Percentiles rank a stretch among this genome's conserved stretches.
Evolutionary conservation across 2,329 filamentous ascomycete genomes (phyloP).

Genomic region (Microthyrium microscopicum): DNA sequence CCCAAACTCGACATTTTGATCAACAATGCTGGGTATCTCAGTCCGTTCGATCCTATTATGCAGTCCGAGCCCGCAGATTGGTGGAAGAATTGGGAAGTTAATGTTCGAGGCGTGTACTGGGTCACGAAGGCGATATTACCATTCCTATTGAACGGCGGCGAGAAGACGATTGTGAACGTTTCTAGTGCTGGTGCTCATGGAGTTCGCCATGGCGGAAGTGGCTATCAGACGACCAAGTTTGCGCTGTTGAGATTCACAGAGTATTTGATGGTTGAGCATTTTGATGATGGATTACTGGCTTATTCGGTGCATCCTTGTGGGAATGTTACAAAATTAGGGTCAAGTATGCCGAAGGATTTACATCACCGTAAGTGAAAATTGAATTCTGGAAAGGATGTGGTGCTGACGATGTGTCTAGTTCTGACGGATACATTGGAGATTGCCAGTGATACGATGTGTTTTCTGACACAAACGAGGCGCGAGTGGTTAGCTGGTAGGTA

Average conservation of each 20-base stretch:
- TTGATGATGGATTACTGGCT: constrained; percentile 12
- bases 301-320: constrained; percentile 16
- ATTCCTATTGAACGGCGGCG: constrained; percentile 17
- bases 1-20: constrained; percentile 2
- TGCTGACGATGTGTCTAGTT: too few relatives aligned
- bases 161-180: constrained; percentile 32
- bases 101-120: constrained; percentile 32
- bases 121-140: constrained; percentile 30
- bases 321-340: constrained; percentile 12
- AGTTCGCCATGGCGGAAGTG: constrained; percentile 19
- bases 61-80: constrained; percentile 11
- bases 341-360: neutral
- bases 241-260: constrained; percentile 34
- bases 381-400: too few relatives aligned
- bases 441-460: constrained; percentile 1
- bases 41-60: neutral
- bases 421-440: constrained; percentile 2
- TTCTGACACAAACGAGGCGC: constrained; percentile 1
- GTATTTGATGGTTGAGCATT: constrained; percentile 27
- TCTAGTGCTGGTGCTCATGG: constrained; percentile 27
- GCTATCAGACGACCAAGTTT: constrained; percentile 33
- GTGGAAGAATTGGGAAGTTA: constrained; percentile 31
- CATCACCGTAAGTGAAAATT: too few relatives aligned
- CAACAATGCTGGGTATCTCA: constrained; percentile 3
- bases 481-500: constrained; percentile 3